A percentile compares a stretch with the other conserved stretches of the same genome.
Conservation (phyloP, 2,329 filamentous ascomycete genomes). For the Endoconidiophora polonica region DNA sequence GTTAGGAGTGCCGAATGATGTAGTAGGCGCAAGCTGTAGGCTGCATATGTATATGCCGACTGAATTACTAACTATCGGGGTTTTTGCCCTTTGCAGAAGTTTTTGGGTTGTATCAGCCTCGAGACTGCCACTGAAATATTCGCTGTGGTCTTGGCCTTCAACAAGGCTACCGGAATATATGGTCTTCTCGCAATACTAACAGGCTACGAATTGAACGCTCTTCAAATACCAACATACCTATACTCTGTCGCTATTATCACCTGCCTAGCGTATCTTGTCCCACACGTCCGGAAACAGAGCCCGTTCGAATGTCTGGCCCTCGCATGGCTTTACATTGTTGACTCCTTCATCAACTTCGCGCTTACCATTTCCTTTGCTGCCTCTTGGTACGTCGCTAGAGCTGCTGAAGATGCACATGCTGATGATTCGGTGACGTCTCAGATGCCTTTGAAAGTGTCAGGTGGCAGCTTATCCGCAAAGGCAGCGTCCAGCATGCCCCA, state of each 20-base stretch:
- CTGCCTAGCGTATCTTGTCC: conserved; percentile 52
- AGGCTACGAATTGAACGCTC: conserved; percentile 62
- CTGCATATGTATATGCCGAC: neutral
- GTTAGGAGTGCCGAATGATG: neutral
- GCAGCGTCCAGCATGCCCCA: conserved; percentile 23
- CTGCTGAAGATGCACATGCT: conserved; percentile 20
- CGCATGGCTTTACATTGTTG: conserved; percentile 71
- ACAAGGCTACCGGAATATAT: conserved; percentile 84
- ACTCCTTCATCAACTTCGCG: conserved; percentile 63
- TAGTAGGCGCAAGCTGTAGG: neutral
- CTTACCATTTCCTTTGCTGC: conserved; percentile 73
- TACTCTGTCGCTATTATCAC: conserved; percentile 62
- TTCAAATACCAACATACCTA: conserved; percentile 82
- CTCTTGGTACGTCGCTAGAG: conserved; percentile 64
- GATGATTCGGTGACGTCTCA: conserved; percentile 12
- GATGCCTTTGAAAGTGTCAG: conserved; percentile 9
- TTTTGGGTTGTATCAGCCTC: conserved; percentile 72
- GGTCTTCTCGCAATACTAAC: conserved; percentile 79
- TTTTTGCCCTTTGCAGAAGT: conserved; percentile 39
- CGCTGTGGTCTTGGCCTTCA: conserved; percentile 66
- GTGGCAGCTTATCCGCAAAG: conserved; percentile 4
- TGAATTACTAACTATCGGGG: neutral
- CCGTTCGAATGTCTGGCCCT: conserved; percentile 67
- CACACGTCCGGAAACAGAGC: conserved; percentile 62
- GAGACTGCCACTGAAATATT: conserved; percentile 78